phyloP scores from a whole-genome alignment of 495 filamentous ascomycete genomes.

The Pseudevernia furfuracea region DNA sequence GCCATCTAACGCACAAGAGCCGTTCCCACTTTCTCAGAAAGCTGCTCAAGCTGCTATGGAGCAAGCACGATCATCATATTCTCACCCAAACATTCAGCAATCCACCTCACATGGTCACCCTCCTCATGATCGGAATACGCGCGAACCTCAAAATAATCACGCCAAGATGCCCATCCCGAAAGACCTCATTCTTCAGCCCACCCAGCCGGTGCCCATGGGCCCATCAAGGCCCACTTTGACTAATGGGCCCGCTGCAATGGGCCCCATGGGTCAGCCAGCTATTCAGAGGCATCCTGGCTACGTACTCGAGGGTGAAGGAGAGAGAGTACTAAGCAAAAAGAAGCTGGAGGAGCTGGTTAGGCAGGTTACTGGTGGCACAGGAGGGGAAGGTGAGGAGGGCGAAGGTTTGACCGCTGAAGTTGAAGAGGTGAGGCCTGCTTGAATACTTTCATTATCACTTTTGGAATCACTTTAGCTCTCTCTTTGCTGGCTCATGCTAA shows the following conservation, averaged over 20 bases:
- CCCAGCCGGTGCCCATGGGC: constrained; percentile 63
- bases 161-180: constrained; percentile 72
- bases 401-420: constrained; percentile 77
- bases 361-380: constrained; percentile 77
- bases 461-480: background rate
- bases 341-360: constrained; percentile 92
- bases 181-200: constrained; percentile 59
- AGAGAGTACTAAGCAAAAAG: constrained; percentile 86
- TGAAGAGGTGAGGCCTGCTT: constrained; percentile 65
- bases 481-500: constrained; percentile 7
- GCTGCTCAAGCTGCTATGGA: constrained; percentile 56
- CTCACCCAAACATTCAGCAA: constrained; percentile 34
- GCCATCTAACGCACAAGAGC: constrained; percentile 33
- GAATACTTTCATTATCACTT: background rate
- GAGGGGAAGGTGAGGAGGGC: constrained; percentile 57
- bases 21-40: constrained; percentile 53
- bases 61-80: constrained; percentile 52
- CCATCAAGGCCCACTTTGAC: constrained; percentile 68
- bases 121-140: constrained; percentile 37
- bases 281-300: constrained; percentile 71
- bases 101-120: constrained; percentile 45
- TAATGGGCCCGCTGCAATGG: constrained; percentile 64
- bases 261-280: constrained; percentile 78
- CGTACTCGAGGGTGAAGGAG: constrained; percentile 80
- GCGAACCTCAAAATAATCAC: constrained; percentile 29